These are phyloP conservation scores for Polyporus tsugae DNA, from an alignment of 1,284 basidiomycete species.

Conservation along the genomic window DNA sequence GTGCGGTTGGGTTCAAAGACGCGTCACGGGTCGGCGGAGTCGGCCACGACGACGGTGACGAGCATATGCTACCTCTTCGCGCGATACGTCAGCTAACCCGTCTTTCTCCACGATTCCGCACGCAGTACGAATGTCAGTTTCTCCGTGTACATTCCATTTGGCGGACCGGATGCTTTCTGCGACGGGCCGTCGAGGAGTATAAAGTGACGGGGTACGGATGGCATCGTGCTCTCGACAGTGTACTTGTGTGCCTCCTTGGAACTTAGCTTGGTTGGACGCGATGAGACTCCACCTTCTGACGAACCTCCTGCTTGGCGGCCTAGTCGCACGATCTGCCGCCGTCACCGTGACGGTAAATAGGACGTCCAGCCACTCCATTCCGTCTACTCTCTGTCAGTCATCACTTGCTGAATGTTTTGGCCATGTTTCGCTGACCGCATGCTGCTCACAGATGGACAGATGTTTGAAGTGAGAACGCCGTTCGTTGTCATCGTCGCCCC, in stretches of 20 bases:
- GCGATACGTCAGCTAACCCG: constrained; percentile 20
- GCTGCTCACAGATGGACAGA: constrained; percentile 44
- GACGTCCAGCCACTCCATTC: constrained; percentile 37
- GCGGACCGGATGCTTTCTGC: not conserved
- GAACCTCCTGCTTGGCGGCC: constrained; percentile 19
- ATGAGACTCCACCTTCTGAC: constrained; percentile 21
- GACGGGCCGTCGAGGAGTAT: constrained; percentile 23
- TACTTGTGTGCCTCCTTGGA: not conserved
- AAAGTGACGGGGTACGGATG: constrained; percentile 11
- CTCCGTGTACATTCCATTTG: constrained; percentile 11
- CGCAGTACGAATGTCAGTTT: constrained; percentile 11
- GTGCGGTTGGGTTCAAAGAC: not conserved
- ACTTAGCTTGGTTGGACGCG: constrained; percentile 6
- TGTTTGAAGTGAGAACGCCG: constrained; percentile 46
- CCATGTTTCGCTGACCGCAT: constrained; percentile 6
- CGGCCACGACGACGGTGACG: constrained; percentile 13
- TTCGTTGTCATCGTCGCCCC: not conserved
- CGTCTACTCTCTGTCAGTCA: constrained; percentile 42
- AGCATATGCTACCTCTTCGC: constrained; percentile 23
- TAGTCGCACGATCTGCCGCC: constrained; percentile 27
- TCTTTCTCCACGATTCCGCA: constrained; percentile 24
- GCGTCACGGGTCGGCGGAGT: constrained; percentile 23
- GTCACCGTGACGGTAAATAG: constrained; percentile 36
- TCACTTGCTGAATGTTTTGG: constrained; percentile 7
- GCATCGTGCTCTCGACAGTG: not conserved